Evolutionary conservation across 306 rosid species (phyloP).

Genomic region (Dicorynia guianensis): DNA sequence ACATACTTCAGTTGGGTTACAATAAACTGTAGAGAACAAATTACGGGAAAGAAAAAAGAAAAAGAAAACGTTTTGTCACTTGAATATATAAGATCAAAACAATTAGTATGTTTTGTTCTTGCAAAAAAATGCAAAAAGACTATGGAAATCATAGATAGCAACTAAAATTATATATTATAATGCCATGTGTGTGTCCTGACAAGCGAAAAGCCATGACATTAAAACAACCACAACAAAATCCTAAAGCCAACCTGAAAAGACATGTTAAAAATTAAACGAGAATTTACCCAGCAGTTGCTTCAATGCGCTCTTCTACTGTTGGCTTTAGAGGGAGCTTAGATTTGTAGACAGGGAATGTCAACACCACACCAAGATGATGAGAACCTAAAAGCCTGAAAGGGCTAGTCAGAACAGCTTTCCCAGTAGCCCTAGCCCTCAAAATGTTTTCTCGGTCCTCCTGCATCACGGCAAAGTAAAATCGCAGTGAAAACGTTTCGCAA

Average conservation of each 20-base stretch:
- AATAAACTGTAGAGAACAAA: background rate
- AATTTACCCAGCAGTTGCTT: conserved; percentile 94
- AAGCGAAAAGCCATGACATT: background rate
- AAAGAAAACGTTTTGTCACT: background rate
- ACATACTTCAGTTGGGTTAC: background rate
- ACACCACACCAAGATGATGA: conserved; percentile 98
- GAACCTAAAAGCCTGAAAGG: conserved; percentile 91
- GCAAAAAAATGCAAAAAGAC: background rate
- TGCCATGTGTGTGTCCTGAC: background rate
- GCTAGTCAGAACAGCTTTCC: conserved; percentile 96
- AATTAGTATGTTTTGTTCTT: background rate
- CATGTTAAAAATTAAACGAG: conserved; percentile 16
- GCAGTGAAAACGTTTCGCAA: background rate
- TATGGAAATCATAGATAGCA: background rate
- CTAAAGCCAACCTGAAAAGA: conserved; percentile 2
- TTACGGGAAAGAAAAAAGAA: background rate
- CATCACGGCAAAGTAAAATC: conserved; percentile 36
- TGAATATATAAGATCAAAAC: background rate
- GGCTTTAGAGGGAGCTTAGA: conserved; percentile 79
- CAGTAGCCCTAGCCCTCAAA: conserved; percentile 95
- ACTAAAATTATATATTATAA: background rate
- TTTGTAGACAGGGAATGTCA: conserved; percentile 97
- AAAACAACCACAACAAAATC: conserved; percentile 24
- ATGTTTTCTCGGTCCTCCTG: conserved; percentile 98
- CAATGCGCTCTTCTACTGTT: conserved; percentile 67